Base-by-base conservation (phyloP, 2,329 filamentous ascomycete species). In the Hypoxylon rubiginosum region DNA sequence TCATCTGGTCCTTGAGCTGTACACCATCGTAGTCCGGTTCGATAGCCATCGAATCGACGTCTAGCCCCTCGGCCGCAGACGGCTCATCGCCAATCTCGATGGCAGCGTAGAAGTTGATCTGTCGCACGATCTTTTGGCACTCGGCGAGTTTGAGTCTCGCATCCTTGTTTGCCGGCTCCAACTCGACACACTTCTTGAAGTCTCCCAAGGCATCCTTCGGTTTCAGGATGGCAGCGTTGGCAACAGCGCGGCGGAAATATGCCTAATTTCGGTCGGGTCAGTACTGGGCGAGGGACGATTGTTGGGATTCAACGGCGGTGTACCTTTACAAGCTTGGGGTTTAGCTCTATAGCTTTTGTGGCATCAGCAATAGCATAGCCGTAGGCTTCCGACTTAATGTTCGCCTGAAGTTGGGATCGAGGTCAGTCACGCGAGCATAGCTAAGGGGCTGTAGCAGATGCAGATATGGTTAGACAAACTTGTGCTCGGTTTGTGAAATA, bases 401-500 rank as follows among this genome's bases (percentile, higher is more conserved):
- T 87, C 70, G 93, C 93, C 93, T 97, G 59, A 26, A 21, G 56
- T 56, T 24, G 30, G 52, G 77, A 21, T 85, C 66, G 84, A 83
- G 77, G 67, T 86, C 66, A 86, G 84, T 83, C 81, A 84, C 79
- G 78, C 80, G 80, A 82, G 75, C 76, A 76, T 17, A 6, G 50
- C 46, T 52, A 46, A 55, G 67, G 13, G 53, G 50, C 7, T 62
- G 11, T 62, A 82, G 8, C 86, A 69, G n/a, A 17, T 41, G 7
- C n/a, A 41, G 8, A 4, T 24, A 24, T 24, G n/a, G 39, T 41
- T 4, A 43, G 3, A 43, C 17, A 43, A 80, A 97, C 95, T 88
- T 97, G 95, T 19, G 96, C 96, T 78, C 96, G 88, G 82, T 99
- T 99, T 74, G 93, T 94, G 82, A 90, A 98, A 82, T 94, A 98